These are phyloP conservation scores for Ilyonectria robusta DNA, from an alignment of 2,329 filamentous ascomycete species.

Conservation along the genomic window DNA sequence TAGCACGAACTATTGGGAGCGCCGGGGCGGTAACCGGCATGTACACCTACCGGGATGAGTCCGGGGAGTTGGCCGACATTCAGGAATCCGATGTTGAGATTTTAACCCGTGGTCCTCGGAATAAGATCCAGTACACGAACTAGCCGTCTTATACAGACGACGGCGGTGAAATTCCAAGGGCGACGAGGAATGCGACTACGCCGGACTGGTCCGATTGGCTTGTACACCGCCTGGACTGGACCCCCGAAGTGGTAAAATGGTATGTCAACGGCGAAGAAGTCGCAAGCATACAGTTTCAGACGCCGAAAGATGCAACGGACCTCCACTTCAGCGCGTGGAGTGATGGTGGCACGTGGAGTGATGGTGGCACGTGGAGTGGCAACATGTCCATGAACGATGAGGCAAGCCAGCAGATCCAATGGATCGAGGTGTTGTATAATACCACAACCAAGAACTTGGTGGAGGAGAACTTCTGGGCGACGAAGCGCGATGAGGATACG, in stretches of 20 bases:
- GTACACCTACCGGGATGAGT: conserved; percentile 62
- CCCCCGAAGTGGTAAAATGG: conserved; percentile 65
- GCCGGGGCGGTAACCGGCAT: conserved; percentile 65
- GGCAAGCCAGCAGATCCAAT: conserved; percentile 71
- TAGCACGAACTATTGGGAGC: conserved; percentile 61
- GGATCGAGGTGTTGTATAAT: conserved; percentile 71
- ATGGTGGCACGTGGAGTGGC: conserved; percentile 70
- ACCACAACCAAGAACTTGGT: conserved; percentile 44
- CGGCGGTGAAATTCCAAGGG: conserved; percentile 59
- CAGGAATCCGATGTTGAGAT: conserved; percentile 68
- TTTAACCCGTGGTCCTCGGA: conserved; percentile 59
- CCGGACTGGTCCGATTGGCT: conserved; percentile 69
- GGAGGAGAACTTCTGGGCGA: not conserved
- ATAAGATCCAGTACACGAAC: conserved; percentile 69
- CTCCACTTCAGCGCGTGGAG: conserved; percentile 72
- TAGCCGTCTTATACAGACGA: conserved; percentile 65
- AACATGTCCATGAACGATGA: conserved; percentile 65
- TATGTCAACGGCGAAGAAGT: conserved; percentile 64
- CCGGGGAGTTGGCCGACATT: conserved; percentile 51
- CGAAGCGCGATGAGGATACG: conserved; percentile 3
- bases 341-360: conserved; percentile 70
- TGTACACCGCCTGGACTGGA: conserved; percentile 72
- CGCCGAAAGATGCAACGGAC: conserved; percentile 64
- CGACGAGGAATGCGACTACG: conserved; percentile 61
- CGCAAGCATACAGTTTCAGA: conserved; percentile 66